A percentile compares a stretch with the other conserved stretches of the same genome.
phyloP scores from a whole-genome alignment of 2,329 filamentous ascomycete species.

The Phialophora macrospora region DNA sequence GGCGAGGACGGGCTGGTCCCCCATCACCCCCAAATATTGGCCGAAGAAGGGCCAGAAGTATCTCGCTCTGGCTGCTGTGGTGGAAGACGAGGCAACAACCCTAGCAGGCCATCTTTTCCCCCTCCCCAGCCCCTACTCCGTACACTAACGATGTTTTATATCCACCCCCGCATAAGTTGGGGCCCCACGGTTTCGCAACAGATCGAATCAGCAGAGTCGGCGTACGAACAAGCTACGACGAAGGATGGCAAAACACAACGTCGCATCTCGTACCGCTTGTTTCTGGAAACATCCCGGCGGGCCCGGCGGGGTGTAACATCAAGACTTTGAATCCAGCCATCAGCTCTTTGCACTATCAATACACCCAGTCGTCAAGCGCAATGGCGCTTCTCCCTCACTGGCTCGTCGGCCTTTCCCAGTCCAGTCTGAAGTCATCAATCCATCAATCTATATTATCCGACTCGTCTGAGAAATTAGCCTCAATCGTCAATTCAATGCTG shows the following conservation, averaged over 20 bases:
- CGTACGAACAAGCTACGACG: background rate
- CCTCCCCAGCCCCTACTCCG: too few species aligned
- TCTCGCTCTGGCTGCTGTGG: background rate
- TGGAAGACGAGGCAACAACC: background rate
- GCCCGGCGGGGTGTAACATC: background rate
- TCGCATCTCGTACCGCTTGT: background rate
- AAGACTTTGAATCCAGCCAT: background rate
- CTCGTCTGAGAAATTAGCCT: constrained; percentile 3
- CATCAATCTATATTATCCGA: constrained; percentile 1
- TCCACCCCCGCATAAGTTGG: background rate
- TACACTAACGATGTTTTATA: background rate
- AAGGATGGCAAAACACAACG: background rate
- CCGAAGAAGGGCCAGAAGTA: background rate
- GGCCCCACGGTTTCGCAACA: background rate
- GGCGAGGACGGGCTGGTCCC: background rate
- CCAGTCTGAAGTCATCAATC: background rate
- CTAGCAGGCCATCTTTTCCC: too few species aligned
- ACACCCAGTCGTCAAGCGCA: background rate
- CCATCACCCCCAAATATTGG: background rate
- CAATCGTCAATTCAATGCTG: background rate
- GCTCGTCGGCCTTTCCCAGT: background rate
- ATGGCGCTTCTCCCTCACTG: background rate
- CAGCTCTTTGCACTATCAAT: background rate
- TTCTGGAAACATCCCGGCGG: constrained; percentile 7
- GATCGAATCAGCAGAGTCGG: background rate